Conservation (phyloP, 2,329 filamentous ascomycete genomes). For the Sordariomycetes sp. region DNA sequence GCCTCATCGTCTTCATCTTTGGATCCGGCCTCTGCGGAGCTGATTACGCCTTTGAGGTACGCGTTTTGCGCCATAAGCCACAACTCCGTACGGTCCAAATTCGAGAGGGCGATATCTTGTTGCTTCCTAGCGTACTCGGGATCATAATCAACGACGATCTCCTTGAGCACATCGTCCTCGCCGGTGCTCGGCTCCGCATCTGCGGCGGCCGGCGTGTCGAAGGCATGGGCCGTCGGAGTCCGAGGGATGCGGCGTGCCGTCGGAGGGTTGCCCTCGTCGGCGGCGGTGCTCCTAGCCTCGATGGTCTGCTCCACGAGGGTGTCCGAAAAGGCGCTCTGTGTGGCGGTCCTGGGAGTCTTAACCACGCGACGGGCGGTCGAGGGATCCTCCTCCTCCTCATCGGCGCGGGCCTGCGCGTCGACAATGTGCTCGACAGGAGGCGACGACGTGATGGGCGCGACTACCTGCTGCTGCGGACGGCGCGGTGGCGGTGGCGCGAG, state of each 20-base stretch:
- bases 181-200: slow-evolving; percentile 12
- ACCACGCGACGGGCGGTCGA: slow-evolving; percentile 4
- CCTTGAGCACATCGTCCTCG: slow-evolving; percentile 36
- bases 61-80: slow-evolving; percentile 77
- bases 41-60: slow-evolving; percentile 57
- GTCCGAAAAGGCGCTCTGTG: not conserved
- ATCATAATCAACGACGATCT: slow-evolving; percentile 60
- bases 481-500: slow-evolving; percentile 13
- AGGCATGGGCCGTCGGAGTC: slow-evolving; percentile 15
- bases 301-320: slow-evolving; percentile 53
- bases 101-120: slow-evolving; percentile 54
- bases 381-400: slow-evolving; percentile 7
- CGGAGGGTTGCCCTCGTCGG: slow-evolving; percentile 51
- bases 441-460: slow-evolving; percentile 2
- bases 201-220: slow-evolving; percentile 23
- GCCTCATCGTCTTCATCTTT: slow-evolving; percentile 24
- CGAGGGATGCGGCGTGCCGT: slow-evolving; percentile 10
- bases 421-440: slow-evolving; percentile 7
- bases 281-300: slow-evolving; percentile 35
- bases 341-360: slow-evolving; percentile 9
- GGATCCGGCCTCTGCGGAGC: slow-evolving; percentile 20
- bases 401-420: slow-evolving; percentile 9
- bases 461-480: slow-evolving; percentile 1
- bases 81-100: slow-evolving; percentile 70
- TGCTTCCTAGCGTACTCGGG: slow-evolving; percentile 64